phyloP scores from a whole-genome alignment of 257 asterid genomes.

The Eucommia ulmoides region DNA sequence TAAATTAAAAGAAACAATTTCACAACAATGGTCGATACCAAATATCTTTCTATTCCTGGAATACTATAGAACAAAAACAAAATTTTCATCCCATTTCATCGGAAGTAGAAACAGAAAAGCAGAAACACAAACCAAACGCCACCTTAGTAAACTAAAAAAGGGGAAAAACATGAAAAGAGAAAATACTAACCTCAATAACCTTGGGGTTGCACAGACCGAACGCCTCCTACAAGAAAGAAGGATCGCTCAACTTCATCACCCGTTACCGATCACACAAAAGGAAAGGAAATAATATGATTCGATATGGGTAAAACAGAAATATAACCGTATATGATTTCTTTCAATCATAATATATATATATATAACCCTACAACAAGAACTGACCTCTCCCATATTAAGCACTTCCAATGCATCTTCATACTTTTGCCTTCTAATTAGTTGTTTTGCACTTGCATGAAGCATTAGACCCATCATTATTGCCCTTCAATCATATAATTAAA shows the following conservation, averaged over 20 bases:
- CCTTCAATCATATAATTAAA: conserved; percentile 18
- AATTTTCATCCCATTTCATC: too few relatives aligned
- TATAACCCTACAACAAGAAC: conserved; percentile 1
- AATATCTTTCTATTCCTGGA: not conserved
- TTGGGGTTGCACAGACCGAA: conserved; percentile 77
- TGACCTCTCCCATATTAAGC: conserved; percentile 86
- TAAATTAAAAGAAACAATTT: too few relatives aligned
- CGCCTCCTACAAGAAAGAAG: conserved; percentile 58
- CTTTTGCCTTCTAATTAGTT: conserved; percentile 47
- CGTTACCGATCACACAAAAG: too few relatives aligned
- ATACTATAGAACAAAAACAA: too few relatives aligned
- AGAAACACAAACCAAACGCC: too few relatives aligned
- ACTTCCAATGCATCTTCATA: conserved; percentile 84
- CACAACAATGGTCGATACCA: not conserved
- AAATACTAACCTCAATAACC: conserved; percentile 52
- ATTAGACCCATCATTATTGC: conserved; percentile 97
- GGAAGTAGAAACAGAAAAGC: too few relatives aligned
- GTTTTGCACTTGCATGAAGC: conserved; percentile 85
- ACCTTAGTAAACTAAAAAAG: not conserved
- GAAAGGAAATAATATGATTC: not conserved
- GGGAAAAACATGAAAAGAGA: too few relatives aligned
- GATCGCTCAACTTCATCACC: too few relatives aligned
- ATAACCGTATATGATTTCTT: not conserved
- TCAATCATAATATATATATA: not conserved
- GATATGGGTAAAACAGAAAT: not conserved